Evolutionary conservation across 2,329 filamentous ascomycete species (phyloP).

Genomic region (Fusarium foetens): DNA sequence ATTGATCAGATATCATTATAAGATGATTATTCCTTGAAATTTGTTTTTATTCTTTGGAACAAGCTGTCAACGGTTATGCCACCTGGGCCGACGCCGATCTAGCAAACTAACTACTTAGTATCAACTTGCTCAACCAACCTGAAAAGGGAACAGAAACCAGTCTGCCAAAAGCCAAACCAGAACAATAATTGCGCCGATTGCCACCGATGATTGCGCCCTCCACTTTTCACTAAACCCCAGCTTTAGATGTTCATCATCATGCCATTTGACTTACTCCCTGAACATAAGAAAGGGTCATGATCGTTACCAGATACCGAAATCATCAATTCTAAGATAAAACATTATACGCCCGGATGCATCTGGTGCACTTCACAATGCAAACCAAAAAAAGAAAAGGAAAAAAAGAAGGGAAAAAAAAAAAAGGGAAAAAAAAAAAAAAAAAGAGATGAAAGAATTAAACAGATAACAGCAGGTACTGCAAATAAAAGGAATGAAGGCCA

Average conservation of each 20-base stretch:
- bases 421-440: background rate
- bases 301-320: slow-evolving; percentile 25
- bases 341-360: slow-evolving; percentile 32
- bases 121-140: slow-evolving; percentile 8
- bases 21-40: background rate
- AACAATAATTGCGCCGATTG: slow-evolving; percentile 25
- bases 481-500: background rate
- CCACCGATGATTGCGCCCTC: slow-evolving; percentile 8
- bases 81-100: slow-evolving; percentile 12
- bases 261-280: slow-evolving; percentile 9
- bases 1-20: too few relatives aligned
- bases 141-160: slow-evolving; percentile 26
- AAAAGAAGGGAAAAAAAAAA: background rate
- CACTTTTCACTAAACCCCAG: slow-evolving; percentile 25
- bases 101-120: background rate
- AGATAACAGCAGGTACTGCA: background rate
- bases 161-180: slow-evolving; percentile 18
- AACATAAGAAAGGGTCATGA: slow-evolving; percentile 33
- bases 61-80: background rate
- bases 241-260: slow-evolving; percentile 37
- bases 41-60: background rate
- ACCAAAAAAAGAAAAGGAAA: background rate
- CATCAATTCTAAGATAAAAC: slow-evolving; percentile 15
- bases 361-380: slow-evolving; percentile 7
- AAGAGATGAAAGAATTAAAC: background rate